Evolutionary conservation across 2,329 filamentous ascomycete genomes (phyloP).

Genomic region (Fusarium zealandicum): DNA sequence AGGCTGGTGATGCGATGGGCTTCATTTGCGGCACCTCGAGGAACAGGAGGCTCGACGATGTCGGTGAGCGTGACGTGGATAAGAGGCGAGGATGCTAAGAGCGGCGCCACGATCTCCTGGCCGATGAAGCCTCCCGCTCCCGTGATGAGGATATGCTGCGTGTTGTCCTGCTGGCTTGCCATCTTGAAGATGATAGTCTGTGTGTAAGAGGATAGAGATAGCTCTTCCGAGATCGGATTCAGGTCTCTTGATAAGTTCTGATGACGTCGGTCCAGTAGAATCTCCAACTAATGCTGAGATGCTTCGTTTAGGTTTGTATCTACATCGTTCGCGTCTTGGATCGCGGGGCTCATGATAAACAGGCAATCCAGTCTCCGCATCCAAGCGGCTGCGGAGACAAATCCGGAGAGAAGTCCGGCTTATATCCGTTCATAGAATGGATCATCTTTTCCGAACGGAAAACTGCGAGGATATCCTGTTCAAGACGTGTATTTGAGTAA

Average conservation of each 20-base stretch:
- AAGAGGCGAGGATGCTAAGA: slow-evolving; percentile 52
- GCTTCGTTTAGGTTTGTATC: neutral
- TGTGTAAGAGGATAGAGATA: neutral
- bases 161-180: slow-evolving; percentile 5
- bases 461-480: neutral
- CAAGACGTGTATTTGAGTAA: neutral
- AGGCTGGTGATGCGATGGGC: slow-evolving; percentile 38
- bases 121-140: slow-evolving; percentile 71
- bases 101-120: slow-evolving; percentile 63
- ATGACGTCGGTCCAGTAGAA: neutral
- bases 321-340: slow-evolving; percentile 3
- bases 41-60: slow-evolving; percentile 59
- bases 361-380: slow-evolving; percentile 28
- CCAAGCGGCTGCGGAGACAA: slow-evolving; percentile 21
- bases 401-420: slow-evolving; percentile 30
- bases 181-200: slow-evolving; percentile 6
- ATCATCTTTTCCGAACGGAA: too few relatives aligned
- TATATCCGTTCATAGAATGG: neutral
- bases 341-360: slow-evolving; percentile 18
- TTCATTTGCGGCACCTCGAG: slow-evolving; percentile 44
- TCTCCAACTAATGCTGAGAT: slow-evolving; percentile 7
- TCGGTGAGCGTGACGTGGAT: slow-evolving; percentile 63
- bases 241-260: neutral
- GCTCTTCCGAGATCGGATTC: slow-evolving; percentile 1
- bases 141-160: slow-evolving; percentile 62